Base-by-base conservation (phyloP, 306 rosid genomes). In the Fagus crenata region DNA sequence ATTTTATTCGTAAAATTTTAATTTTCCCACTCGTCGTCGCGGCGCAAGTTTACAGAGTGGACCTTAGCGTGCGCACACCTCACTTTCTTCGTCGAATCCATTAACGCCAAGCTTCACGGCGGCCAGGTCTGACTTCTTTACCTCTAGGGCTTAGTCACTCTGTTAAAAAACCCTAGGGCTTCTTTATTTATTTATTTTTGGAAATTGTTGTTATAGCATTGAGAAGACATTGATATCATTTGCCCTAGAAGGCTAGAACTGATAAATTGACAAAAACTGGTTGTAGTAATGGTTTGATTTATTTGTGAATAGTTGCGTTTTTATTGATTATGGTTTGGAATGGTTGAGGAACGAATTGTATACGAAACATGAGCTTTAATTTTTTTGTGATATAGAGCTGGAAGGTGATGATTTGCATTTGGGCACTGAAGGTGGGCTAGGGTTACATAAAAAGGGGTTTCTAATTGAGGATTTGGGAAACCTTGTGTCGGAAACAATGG, bases 401-500 rank as follows among this genome's bases (percentile, higher is more conserved):
- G 85, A 76, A 83, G 72, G 84, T 49, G 68, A 70, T 83, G 86
- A 74, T 80, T 81, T 43, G 64, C 70, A 51, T 76, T 78, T 69
- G 86, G 81, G 86, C 75, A 58, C 80, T 71, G 77, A 89, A 82
- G 88, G 75, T 86, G 77, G 87, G 80, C 39, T 91, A 88, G 79
- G 83, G 85, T 82, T 81, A n/a, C 43, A 49, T 51, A 39, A 12
- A 71, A 74, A 49, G 67, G 75, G 51, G 51, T 46, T 46, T 46
- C 72, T 46, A 36, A 56, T 76, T 65, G 51, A 39, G 28, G 59
- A 55, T 32, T 72, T 70, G 59, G 73, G 84, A 71, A 74, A 80
- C 77, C 31, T 80, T 86, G 79, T 86, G 92, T 86, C 73, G 77
- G 17, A 74, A 33, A 73, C 72, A 68, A 95, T 95, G 99, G 96